These are phyloP conservation scores for Septoria petroselini DNA, from an alignment of 2,329 filamentous ascomycete species.

Conservation along the genomic window DNA sequence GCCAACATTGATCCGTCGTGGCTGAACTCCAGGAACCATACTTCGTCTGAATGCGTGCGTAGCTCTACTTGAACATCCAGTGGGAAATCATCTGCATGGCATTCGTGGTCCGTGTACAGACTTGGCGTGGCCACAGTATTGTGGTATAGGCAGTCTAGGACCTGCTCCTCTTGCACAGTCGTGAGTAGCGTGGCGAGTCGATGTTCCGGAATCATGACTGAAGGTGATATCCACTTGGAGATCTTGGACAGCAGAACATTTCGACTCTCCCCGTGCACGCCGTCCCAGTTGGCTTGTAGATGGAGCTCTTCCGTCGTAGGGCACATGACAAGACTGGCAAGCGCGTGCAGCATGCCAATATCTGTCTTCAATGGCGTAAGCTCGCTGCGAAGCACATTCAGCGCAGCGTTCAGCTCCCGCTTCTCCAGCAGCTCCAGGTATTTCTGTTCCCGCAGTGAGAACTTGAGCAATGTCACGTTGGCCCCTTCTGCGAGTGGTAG, in stretches of 20 bases:
- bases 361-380: conserved; percentile 83
- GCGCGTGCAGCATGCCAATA: conserved; percentile 69
- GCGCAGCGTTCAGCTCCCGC: conserved; percentile 67
- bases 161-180: conserved; percentile 79
- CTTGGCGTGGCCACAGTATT: conserved; percentile 76
- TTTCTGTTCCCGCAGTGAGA: conserved; percentile 88
- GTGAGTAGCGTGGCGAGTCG: conserved; percentile 77
- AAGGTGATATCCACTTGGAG: conserved; percentile 88
- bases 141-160: conserved; percentile 82
- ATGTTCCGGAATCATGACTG: conserved; percentile 93
- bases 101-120: conserved; percentile 83
- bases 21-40: conserved; percentile 90
- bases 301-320: conserved; percentile 72
- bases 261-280: conserved; percentile 71
- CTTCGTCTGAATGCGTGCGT: conserved; percentile 71
- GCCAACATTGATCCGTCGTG: conserved; percentile 80
- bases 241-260: conserved; percentile 72
- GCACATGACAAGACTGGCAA: conserved; percentile 83
- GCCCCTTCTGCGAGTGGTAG: conserved; percentile 73
- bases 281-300: conserved; percentile 78
- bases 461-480: conserved; percentile 76
- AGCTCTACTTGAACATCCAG: conserved; percentile 68
- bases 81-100: conserved; percentile 77
- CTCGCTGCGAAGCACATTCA: conserved; percentile 82
- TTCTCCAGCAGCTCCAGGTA: conserved; percentile 85